These are phyloP conservation scores for Phragmites australis DNA, from an alignment of 176 grass and related monocot genomes.

Conservation along the genomic window DNA sequence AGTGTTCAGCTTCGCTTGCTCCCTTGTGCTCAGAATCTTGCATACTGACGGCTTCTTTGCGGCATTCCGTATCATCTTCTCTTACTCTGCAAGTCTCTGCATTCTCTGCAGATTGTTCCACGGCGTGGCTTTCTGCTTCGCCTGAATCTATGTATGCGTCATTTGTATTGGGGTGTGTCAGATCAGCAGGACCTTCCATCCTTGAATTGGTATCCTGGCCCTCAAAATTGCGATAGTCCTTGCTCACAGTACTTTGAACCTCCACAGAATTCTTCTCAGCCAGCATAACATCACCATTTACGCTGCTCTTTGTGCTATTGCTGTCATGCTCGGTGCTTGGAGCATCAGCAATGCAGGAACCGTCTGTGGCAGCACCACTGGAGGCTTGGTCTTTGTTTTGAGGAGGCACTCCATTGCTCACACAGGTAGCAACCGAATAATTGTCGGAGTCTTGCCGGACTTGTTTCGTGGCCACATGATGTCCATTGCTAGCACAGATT, in stretches of 20 bases:
- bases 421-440: conserved; percentile 20
- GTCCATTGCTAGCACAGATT: conserved; percentile 29
- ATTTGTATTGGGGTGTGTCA: not conserved
- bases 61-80: conserved; percentile 2
- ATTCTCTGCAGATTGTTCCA: conserved; percentile 2
- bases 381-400: not conserved
- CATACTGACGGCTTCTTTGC: not conserved
- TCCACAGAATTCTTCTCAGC: conserved; percentile 11
- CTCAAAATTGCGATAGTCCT: conserved; percentile 9
- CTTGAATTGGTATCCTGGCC: not conserved
- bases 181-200: conserved; percentile 21
- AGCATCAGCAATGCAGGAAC: not conserved
- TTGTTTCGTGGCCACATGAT: conserved; percentile 40
- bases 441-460: conserved; percentile 28
- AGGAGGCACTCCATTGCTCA: conserved; percentile 22
- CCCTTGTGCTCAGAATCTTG: conserved; percentile 19
- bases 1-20: not conserved
- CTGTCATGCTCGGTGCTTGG: not conserved
- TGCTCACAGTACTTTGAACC: not conserved
- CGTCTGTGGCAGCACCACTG: not conserved
- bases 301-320: conserved; percentile 18
- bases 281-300: not conserved
- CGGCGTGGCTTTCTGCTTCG: conserved; percentile 10
- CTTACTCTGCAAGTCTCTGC: not conserved
- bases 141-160: not conserved